Percentiles rank a stretch among this genome's conserved stretches.
Evolutionary conservation across 306 rosid genomes (phyloP).

Genomic region (Malus domestica): DNA sequence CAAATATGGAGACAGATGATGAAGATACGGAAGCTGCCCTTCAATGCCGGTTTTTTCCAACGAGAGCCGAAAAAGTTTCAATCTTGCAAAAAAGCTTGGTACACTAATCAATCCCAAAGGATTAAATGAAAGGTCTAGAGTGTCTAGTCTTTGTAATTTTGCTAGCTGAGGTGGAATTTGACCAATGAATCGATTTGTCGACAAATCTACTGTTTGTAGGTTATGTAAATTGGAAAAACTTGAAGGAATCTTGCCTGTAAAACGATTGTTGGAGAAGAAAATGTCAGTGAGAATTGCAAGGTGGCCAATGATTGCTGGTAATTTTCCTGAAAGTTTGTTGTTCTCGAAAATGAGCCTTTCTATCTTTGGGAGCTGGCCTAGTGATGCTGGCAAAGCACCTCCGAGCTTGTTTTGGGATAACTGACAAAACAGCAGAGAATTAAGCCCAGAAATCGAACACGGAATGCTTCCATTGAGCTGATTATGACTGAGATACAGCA

Average conservation of each 20-base stretch:
- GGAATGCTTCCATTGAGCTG: constrained; percentile 40
- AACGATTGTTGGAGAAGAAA: constrained; percentile 42
- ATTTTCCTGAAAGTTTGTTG: constrained; percentile 38
- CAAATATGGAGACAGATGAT: constrained; percentile 40
- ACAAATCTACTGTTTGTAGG: constrained; percentile 38
- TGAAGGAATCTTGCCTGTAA: constrained; percentile 44
- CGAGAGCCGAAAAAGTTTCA: constrained; percentile 37
- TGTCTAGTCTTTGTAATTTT: constrained; percentile 29
- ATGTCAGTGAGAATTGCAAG: constrained; percentile 36
- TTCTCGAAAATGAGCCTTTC: constrained; percentile 44
- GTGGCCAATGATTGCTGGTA: constrained; percentile 45
- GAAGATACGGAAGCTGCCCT: constrained; percentile 46
- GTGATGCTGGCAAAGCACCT: constrained; percentile 42
- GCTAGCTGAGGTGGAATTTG: constrained; percentile 39
- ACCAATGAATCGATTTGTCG: constrained; percentile 30
- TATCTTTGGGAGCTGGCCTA: constrained; percentile 45
- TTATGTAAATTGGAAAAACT: constrained; percentile 35
- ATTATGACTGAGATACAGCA: constrained; percentile 45
- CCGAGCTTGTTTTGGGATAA: constrained; percentile 37
- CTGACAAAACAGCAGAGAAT: constrained; percentile 37
- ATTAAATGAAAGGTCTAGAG: constrained; percentile 45
- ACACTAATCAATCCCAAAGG: constrained; percentile 33
- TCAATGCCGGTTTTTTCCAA: constrained; percentile 41
- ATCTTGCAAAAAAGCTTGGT: constrained; percentile 40
- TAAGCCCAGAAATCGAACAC: constrained; percentile 40